Conservation (phyloP, 495 filamentous ascomycete species). For the Apiosordaria backusii region DNA sequence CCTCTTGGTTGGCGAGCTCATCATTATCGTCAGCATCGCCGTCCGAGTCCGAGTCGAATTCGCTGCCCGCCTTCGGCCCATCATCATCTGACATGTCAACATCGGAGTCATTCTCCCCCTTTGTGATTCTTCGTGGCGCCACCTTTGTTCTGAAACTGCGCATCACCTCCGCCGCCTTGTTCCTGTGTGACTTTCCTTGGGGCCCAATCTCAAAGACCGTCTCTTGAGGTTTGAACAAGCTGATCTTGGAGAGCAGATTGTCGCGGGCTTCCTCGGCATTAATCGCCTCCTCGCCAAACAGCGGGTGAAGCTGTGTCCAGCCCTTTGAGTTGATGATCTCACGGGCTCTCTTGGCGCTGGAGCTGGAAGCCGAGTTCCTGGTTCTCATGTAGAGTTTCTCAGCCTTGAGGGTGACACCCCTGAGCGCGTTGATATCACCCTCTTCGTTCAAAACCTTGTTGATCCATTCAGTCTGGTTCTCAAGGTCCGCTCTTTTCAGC, state of each 20-base stretch:
- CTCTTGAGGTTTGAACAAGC: constrained; percentile 81
- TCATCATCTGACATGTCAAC: constrained; percentile 36
- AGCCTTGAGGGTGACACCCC: constrained; percentile 73
- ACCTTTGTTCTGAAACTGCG: constrained; percentile 62
- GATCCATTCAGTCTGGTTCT: constrained; percentile 71
- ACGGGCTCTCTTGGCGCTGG: constrained; percentile 82
- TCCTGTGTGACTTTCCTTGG: constrained; percentile 55
- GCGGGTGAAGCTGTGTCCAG: constrained; percentile 66
- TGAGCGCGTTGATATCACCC: constrained; percentile 66
- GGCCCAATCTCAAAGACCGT: constrained; percentile 92
- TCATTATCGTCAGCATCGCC: constrained; percentile 41
- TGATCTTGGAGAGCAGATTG: constrained; percentile 80
- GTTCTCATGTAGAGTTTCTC: constrained; percentile 91
- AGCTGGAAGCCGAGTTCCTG: constrained; percentile 77
- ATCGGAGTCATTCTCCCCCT: constrained; percentile 32
- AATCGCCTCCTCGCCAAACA: constrained; percentile 68
- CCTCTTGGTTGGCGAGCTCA: constrained; percentile 43
- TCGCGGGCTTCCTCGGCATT: constrained; percentile 66
- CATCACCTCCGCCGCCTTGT: constrained; percentile 77
- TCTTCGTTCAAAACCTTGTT: constrained; percentile 71
- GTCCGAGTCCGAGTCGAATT: constrained; percentile 28
- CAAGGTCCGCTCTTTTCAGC: constrained; percentile 64
- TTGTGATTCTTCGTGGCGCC: constrained; percentile 40
- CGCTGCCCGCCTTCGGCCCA: constrained; percentile 3
- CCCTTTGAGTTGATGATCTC: constrained; percentile 63